Evolutionary conservation across 2,329 filamentous ascomycete genomes (phyloP).

Genomic region (Aspergillus fumigatiaffinis): DNA sequence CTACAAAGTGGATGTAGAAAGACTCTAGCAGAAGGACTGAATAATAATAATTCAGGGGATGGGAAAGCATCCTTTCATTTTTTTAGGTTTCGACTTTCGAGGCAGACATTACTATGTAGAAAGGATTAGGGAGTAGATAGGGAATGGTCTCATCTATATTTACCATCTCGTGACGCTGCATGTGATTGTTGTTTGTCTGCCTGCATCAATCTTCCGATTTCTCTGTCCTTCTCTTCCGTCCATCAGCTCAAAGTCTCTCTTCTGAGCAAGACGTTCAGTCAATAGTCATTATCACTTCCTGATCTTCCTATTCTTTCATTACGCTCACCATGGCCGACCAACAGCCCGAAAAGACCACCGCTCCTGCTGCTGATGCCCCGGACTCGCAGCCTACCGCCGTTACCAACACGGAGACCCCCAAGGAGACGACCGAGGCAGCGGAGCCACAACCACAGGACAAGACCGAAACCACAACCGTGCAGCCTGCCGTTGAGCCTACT

Average conservation of each 20-base stretch:
- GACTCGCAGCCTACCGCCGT: conserved; percentile 5
- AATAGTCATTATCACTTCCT: not conserved
- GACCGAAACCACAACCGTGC: conserved; percentile 1
- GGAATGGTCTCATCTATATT: not conserved
- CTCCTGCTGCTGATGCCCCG: conserved; percentile 8
- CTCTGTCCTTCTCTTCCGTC: not conserved
- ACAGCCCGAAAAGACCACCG: conserved; percentile 16
- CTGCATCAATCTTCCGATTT: not conserved
- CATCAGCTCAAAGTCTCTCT: not conserved
- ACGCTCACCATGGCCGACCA: conserved; percentile 17
- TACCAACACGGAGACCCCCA: conserved; percentile 1
- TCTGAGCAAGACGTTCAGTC: not conserved
- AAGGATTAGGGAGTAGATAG: not conserved
- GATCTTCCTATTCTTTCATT: conserved; percentile 1
- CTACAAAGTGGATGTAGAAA: not conserved
- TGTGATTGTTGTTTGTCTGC: conserved; percentile 1
- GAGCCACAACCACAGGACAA: conserved; percentile 9
- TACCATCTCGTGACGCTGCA: not conserved
- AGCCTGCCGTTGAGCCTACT: conserved; percentile 3
- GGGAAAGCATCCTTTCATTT: not conserved
- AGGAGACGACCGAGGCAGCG: not conserved
- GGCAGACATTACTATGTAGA: not conserved
- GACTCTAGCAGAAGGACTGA: not conserved
- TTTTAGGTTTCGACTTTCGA: not conserved
- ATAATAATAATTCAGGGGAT: not conserved